These are phyloP conservation scores for Phytophthora cajani DNA, from an alignment of 352 stramenopile genomes.

Conservation along the genomic window DNA sequence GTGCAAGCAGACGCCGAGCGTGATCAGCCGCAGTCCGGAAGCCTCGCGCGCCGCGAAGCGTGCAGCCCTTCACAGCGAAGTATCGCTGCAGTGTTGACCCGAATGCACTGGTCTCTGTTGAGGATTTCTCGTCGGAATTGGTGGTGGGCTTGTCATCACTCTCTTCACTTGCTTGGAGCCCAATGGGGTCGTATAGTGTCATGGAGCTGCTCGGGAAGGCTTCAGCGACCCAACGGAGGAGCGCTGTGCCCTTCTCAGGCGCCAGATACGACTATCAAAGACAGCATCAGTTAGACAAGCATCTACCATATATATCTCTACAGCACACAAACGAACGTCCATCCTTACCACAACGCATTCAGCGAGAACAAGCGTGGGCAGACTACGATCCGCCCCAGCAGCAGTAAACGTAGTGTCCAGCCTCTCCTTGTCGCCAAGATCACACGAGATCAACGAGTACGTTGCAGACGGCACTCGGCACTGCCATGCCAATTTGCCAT, in stretches of 20 bases:
- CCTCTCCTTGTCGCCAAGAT: constrained; percentile 57
- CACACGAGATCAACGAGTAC: constrained; percentile 60
- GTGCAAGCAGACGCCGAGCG: constrained; percentile 38
- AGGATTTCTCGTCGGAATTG: neutral
- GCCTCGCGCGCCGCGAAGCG: constrained; percentile 49
- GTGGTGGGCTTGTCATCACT: neutral
- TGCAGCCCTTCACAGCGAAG: constrained; percentile 75
- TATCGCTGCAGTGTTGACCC: constrained; percentile 61
- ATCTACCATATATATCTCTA: constrained; percentile 3
- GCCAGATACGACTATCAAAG: constrained; percentile 68
- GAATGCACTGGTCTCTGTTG: constrained; percentile 42
- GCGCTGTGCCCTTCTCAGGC: constrained; percentile 44
- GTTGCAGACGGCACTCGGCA: constrained; percentile 31
- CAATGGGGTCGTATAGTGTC: constrained; percentile 72
- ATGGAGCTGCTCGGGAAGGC: constrained; percentile 50
- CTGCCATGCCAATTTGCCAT: constrained; percentile 32
- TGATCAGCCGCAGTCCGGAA: constrained; percentile 55
- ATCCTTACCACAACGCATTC: constrained; percentile 75
- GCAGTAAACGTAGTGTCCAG: constrained; percentile 40
- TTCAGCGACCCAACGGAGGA: constrained; percentile 55
- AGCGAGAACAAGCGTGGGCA: constrained; percentile 66
- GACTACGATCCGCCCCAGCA: constrained; percentile 37
- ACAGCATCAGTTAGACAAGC: constrained; percentile 6
- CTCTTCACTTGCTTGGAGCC: constrained; percentile 33
- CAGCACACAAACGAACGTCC: neutral